These are phyloP conservation scores for Paramecium caudatum DNA, from an alignment of 73 alveolate species.

Conservation along the genomic window DNA sequence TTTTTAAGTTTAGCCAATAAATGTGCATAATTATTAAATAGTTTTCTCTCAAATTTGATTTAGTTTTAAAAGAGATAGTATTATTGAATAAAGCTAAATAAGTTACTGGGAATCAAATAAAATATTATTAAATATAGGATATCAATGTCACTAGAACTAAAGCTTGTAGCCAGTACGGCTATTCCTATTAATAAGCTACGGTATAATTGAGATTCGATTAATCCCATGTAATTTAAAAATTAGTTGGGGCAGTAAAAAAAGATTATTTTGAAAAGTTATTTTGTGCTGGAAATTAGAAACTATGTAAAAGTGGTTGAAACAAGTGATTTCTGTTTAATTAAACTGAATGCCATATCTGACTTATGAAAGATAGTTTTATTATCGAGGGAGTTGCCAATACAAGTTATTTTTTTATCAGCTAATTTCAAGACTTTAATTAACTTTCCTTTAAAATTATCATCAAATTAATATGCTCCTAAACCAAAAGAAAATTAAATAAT, in stretches of 20 bases:
- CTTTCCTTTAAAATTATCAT: background rate
- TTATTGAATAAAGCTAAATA: background rate
- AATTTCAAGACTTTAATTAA: background rate
- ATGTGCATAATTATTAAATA: background rate
- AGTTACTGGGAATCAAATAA: conserved; percentile 23
- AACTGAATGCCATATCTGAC: background rate
- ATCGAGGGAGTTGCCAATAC: conserved; percentile 12
- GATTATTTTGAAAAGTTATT: conserved; percentile 9
- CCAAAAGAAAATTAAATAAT: conserved; percentile 38
- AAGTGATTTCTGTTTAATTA: background rate
- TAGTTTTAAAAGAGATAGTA: background rate
- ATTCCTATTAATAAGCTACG: background rate
- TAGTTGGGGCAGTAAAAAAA: background rate
- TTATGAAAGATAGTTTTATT: conserved; percentile 1
- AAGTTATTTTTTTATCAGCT: background rate
- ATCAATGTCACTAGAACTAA: background rate
- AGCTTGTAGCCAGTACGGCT: background rate
- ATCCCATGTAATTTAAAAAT: background rate
- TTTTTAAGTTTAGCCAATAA: background rate
- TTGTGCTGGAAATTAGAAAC: background rate
- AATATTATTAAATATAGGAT: background rate
- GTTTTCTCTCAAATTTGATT: background rate
- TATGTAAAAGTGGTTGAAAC: background rate
- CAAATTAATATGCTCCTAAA: conserved; percentile 21
- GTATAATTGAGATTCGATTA: conserved; percentile 24